Base-by-base conservation (phyloP, 768 basidiomycete genomes). In the Pisolithus tinctorius region DNA sequence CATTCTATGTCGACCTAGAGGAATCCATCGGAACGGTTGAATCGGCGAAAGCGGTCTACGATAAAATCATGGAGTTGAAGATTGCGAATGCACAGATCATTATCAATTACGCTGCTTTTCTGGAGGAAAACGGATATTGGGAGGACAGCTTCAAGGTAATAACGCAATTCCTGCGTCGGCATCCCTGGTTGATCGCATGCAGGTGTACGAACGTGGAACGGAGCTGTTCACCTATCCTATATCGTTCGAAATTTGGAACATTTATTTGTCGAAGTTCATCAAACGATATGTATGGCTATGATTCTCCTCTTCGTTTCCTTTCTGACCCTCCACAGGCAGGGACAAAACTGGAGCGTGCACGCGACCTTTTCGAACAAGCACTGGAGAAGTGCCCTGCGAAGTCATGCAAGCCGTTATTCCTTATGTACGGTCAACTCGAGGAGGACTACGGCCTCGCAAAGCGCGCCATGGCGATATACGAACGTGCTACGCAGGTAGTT, bases 241-340 rank as follows among this genome's bases (percentile, higher is more conserved):
- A 54, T 94, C 93, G 4, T 98, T 97, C 67, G 96, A 99, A 70
- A 84, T 99, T 56, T 98, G 96, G 95, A 98, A 99, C 67, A 96
- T 96, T 48, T 99, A 98, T 68, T 72, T 99, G 17, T 86, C 91
- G 41, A 98, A 98, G 69, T 99, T 99, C 66, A 81, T 94, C 53
- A 93, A 92, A 69, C 88, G 96, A 70, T 97, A 94, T 70, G 92
- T 94, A 60, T 64, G 88, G 77, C 27, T 6, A 42, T 42, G 20
- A 53, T 41, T 38, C 37, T 55, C 14, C 26, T 26, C 44, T 10
- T 30, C 20, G 11, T 31, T 26, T 43, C 41, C 27, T 36, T 46
- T 5, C 48, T 50, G 17, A 61, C 44, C 23, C 25, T 47, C 43
- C 36, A 10, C 49, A 94, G 91, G 93, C 88, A 30, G 96, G 96